Percentiles rank a stretch among this genome's conserved stretches.
Conservation (phyloP, 305 asterid genomes). For the Fraxinus floribunda region DNA sequence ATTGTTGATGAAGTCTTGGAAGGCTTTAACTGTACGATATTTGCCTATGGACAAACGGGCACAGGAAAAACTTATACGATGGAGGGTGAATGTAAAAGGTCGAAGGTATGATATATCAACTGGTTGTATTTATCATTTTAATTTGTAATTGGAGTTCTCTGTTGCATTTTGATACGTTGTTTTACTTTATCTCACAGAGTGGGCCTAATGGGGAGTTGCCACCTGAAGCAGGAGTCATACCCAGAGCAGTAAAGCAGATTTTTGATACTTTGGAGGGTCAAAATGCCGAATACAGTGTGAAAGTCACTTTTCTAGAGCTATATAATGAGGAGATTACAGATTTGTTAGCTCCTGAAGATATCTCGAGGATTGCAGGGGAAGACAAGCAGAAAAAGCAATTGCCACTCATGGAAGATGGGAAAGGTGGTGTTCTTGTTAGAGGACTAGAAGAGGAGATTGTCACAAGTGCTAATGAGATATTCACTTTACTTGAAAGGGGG, state of each 20-base stretch:
- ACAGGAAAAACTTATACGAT: constrained; percentile 84
- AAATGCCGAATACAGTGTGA: constrained; percentile 88
- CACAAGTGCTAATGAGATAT: constrained; percentile 75
- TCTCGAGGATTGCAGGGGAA: constrained; percentile 57
- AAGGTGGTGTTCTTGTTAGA: constrained; percentile 94
- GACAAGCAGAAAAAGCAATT: constrained; percentile 89
- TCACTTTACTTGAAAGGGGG: constrained; percentile 83
- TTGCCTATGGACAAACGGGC: constrained; percentile 96
- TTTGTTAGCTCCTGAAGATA: constrained; percentile 82
- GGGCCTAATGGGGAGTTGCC: constrained; percentile 84
- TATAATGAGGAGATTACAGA: constrained; percentile 95
- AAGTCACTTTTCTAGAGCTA: constrained; percentile 88
- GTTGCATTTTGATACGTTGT: neutral
- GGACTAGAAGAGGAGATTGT: constrained; percentile 96
- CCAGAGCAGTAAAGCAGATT: constrained; percentile 83
- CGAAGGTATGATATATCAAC: constrained; percentile 51
- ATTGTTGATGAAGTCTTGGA: constrained; percentile 85
- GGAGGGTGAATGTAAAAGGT: constrained; percentile 92
- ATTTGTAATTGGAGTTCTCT: neutral
- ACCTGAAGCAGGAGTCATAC: constrained; percentile 86
- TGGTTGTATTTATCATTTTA: neutral
- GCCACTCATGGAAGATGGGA: constrained; percentile 97
- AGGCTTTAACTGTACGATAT: constrained; percentile 94
- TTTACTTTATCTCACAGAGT: constrained; percentile 40
- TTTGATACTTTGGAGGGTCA: constrained; percentile 89